A percentile compares a stretch with the other conserved stretches of the same genome.
Evolutionary conservation across 2,329 filamentous ascomycete species (phyloP).

Genomic region (Botryotinia globosa): DNA sequence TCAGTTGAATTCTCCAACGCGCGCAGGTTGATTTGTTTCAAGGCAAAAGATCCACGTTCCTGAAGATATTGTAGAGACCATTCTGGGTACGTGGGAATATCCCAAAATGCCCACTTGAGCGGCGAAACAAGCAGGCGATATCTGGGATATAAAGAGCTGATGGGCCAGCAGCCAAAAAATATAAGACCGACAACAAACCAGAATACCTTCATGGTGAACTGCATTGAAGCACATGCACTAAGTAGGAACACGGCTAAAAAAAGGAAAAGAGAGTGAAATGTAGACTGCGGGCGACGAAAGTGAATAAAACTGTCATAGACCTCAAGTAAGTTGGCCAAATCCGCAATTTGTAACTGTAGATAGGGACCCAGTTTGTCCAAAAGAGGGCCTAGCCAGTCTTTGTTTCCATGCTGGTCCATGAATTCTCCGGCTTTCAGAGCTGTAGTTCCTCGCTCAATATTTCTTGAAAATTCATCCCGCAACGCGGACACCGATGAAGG

Average conservation of each 20-base stretch:
- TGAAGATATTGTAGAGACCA: slow-evolving; percentile 37
- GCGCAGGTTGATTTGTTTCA: slow-evolving; percentile 10
- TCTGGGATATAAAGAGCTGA: slow-evolving; percentile 38
- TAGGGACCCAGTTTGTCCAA: slow-evolving; percentile 36
- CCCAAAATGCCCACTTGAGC: slow-evolving; percentile 39
- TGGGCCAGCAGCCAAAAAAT: slow-evolving; percentile 40
- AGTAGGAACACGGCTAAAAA: slow-evolving; percentile 31
- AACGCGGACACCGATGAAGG: slow-evolving; percentile 24
- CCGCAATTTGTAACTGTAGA: slow-evolving; percentile 40
- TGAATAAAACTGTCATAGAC: slow-evolving; percentile 41
- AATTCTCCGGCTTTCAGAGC: slow-evolving; percentile 39
- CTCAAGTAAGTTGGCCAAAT: slow-evolving; percentile 40
- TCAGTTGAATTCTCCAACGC: background rate
- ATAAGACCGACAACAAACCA: slow-evolving; percentile 36
- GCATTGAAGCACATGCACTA: slow-evolving; percentile 30
- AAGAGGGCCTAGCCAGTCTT: slow-evolving; percentile 38
- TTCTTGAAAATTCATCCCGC: slow-evolving; percentile 35
- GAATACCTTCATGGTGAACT: slow-evolving; percentile 36
- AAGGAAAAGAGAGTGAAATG: slow-evolving; percentile 33
- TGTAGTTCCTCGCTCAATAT: slow-evolving; percentile 36
- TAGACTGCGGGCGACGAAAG: slow-evolving; percentile 38
- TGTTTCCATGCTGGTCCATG: slow-evolving; percentile 40
- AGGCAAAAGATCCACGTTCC: slow-evolving; percentile 23
- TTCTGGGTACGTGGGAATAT: slow-evolving; percentile 41
- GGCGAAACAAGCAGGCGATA: slow-evolving; percentile 41